Percentiles rank a stretch among this genome's conserved stretches.
These are phyloP conservation scores for Amylocystis lapponica DNA, from an alignment of 768 basidiomycete species.

Conservation along the genomic window DNA sequence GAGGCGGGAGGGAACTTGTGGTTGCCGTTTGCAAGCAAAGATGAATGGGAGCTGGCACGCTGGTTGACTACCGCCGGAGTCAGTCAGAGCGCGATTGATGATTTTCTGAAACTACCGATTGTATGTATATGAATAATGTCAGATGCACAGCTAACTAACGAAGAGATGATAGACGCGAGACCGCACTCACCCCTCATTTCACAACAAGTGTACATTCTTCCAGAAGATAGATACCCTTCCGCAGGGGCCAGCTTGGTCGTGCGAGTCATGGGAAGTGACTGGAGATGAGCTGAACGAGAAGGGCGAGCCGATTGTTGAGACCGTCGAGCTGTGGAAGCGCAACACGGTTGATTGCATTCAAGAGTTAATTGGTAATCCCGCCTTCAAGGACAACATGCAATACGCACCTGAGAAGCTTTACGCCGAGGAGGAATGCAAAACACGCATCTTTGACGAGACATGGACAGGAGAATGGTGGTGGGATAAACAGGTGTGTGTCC, in stretches of 20 bases:
- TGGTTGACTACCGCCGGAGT: no score
- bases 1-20: no score
- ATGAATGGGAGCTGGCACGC: no score
- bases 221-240: constrained; percentile 19
- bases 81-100: no score
- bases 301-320: constrained; percentile 23
- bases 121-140: background rate
- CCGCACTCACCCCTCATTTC: no score
- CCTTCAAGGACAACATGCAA: constrained; percentile 22
- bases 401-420: constrained; percentile 34
- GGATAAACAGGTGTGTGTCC: constrained; percentile 35
- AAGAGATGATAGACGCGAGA: constrained; percentile 1
- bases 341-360: no score
- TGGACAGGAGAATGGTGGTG: constrained; percentile 53
- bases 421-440: constrained; percentile 16
- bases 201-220: constrained; percentile 13
- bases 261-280: constrained; percentile 7
- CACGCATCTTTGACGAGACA: constrained; percentile 33
- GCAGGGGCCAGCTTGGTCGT: constrained; percentile 9
- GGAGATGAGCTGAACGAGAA: constrained; percentile 13
- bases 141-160: constrained; percentile 4
- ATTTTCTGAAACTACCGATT: background rate
- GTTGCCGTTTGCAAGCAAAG: no score
- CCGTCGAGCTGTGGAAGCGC: no score
- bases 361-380: constrained; percentile 29